A percentile compares a stretch with the other conserved stretches of the same genome.
Evolutionary conservation across 768 basidiomycete genomes (phyloP).

Genomic region (Neoboletus magnificus): DNA sequence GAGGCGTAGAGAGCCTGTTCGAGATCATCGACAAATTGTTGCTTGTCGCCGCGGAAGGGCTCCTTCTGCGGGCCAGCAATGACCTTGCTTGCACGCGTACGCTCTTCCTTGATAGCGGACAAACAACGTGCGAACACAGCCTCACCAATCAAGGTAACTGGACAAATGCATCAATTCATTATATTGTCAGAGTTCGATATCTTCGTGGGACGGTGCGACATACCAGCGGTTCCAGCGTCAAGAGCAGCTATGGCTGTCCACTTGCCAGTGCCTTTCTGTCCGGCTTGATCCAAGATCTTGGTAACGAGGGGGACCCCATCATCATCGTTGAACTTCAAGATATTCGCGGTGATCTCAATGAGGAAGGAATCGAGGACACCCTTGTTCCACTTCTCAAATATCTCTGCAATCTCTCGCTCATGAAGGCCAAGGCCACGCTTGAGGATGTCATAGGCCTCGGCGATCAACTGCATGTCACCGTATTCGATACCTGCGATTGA

Average conservation of each 20-base stretch:
- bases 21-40: constrained; percentile 98
- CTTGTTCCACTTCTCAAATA: constrained; percentile 95
- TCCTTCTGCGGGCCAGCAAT: constrained; percentile 91
- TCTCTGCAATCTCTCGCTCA: constrained; percentile 90
- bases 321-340: constrained; percentile 95
- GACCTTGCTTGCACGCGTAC: constrained; percentile 85
- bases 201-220: constrained; percentile 23
- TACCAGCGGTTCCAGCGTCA: constrained; percentile 85
- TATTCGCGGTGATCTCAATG: constrained; percentile 96
- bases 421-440: constrained; percentile 87
- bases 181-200: constrained; percentile 3
- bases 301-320: constrained; percentile 87
- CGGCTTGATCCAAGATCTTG: constrained; percentile 95
- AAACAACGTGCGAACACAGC: constrained; percentile 98
- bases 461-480: constrained; percentile 99
- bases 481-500: constrained; percentile 86
- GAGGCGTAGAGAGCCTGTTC: constrained; percentile 99
- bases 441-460: constrained; percentile 98
- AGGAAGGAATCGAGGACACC: constrained; percentile 99
- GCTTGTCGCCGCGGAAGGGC: constrained; percentile 94
- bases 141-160: constrained; percentile 98
- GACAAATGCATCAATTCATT: constrained; percentile 11
- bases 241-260: constrained; percentile 98
- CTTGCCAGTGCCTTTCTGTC: constrained; percentile 99
- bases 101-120: constrained; percentile 96